A percentile compares a stretch with the other conserved stretches of the same genome.
Evolutionary conservation across 2,329 filamentous ascomycete genomes (phyloP).

Genomic region (Chalaropsis thielavioides): DNA sequence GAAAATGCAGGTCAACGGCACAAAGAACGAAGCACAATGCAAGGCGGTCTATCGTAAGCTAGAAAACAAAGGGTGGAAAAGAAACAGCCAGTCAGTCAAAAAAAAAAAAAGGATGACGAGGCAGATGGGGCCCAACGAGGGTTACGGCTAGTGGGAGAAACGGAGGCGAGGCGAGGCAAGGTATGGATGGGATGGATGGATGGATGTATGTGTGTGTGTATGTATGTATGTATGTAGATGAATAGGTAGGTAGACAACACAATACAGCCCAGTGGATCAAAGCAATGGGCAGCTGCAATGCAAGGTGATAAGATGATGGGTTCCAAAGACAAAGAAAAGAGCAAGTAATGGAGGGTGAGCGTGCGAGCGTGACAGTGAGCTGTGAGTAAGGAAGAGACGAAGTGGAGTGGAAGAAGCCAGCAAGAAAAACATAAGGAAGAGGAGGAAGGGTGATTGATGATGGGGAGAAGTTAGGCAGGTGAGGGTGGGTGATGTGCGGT

Average conservation of each 20-base stretch:
- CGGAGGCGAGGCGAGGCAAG: background rate
- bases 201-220: too few species aligned
- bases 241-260: background rate
- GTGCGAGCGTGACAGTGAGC: background rate
- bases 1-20: constrained; percentile 1
- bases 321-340: constrained; percentile 4
- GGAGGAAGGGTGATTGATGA: background rate
- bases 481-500: constrained; percentile 13
- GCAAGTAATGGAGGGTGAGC: background rate
- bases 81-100: background rate
- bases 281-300: constrained; percentile 14
- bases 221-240: too few species aligned
- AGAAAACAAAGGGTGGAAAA: background rate
- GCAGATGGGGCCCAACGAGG: background rate
- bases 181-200: background rate
- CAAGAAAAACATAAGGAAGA: constrained; percentile 1
- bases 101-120: constrained; percentile 4
- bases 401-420: constrained; percentile 9
- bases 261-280: constrained; percentile 6
- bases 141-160: background rate
- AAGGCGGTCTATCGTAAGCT: background rate
- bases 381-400: background rate
- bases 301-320: constrained; percentile 14
- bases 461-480: background rate
- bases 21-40: background rate